Conservation (phyloP, 148 eudicot genomes). For the Heliamphora exappendiculata region DNA sequence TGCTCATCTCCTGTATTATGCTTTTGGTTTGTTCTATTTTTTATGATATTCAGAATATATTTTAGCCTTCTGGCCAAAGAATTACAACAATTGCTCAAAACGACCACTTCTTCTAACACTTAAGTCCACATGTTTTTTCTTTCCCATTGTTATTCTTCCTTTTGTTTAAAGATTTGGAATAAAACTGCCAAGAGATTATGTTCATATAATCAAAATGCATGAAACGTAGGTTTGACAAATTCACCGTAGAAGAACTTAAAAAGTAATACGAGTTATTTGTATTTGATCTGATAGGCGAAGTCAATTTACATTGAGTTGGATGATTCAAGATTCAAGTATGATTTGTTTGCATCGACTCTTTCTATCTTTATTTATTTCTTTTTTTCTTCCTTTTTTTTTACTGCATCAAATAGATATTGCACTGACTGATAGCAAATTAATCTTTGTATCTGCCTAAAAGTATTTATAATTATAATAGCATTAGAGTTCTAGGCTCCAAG, state of each 20-base stretch:
- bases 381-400: no score
- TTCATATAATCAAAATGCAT: not conserved
- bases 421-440: not conserved
- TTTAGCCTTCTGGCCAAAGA: not conserved
- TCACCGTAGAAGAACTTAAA: not conserved
- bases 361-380: no score
- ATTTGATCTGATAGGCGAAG: no score
- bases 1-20: not conserved
- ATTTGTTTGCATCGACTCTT: no score
- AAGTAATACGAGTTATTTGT: not conserved
- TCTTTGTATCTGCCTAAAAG: not conserved
- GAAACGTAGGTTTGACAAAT: not conserved
- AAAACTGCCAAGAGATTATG: not conserved
- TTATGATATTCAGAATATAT: not conserved
- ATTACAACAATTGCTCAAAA: not conserved
- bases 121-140: not conserved
- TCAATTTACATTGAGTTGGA: not conserved
- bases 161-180: not conserved
- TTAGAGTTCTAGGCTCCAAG: no score
- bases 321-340: not conserved
- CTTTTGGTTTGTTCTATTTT: not conserved
- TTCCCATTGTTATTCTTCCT: not conserved
- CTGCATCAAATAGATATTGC: no score
- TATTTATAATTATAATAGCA: no score
- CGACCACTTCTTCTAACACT: not conserved